Evolutionary conservation across 345 rosid genomes (phyloP).

Genomic region (Lenwebbia sp.): DNA sequence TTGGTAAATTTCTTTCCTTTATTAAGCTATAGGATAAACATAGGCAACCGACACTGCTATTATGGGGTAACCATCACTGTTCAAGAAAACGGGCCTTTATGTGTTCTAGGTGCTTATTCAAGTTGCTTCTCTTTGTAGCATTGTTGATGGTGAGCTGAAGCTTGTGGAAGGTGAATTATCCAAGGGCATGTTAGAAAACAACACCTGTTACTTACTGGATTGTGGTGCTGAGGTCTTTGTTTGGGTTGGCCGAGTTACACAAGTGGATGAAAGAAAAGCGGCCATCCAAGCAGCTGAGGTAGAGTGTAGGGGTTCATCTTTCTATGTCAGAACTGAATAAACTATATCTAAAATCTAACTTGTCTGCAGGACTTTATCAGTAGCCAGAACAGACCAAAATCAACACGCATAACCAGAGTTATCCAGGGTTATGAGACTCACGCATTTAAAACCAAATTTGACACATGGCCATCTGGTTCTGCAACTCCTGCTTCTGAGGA

Average conservation of each 20-base stretch:
- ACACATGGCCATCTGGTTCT: slow-evolving; percentile 89
- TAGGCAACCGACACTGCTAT: not conserved
- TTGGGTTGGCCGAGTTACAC: slow-evolving; percentile 98
- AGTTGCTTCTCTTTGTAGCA: slow-evolving; percentile 28
- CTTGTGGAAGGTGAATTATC: slow-evolving; percentile 63
- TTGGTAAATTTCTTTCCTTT: not conserved
- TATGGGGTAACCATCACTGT: not conserved
- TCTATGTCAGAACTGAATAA: not conserved
- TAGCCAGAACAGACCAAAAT: slow-evolving; percentile 74
- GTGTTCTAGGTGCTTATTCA: slow-evolving; percentile 6
- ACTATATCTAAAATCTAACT: slow-evolving; percentile 8
- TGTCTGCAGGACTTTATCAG: slow-evolving; percentile 58
- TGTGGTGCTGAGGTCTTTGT: slow-evolving; percentile 86
- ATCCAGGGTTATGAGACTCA: slow-evolving; percentile 92
- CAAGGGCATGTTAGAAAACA: slow-evolving; percentile 72
- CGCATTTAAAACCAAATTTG: slow-evolving; percentile 84
- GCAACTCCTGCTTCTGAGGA: slow-evolving; percentile 73
- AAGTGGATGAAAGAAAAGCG: slow-evolving; percentile 87
- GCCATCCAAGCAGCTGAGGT: slow-evolving; percentile 88
- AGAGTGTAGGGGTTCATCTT: not conserved
- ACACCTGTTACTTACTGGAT: slow-evolving; percentile 69
- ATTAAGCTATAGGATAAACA: not conserved
- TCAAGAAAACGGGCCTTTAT: not conserved
- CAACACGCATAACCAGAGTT: slow-evolving; percentile 65
- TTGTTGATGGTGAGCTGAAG: slow-evolving; percentile 47